Percentiles rank a stretch among this genome's conserved stretches.
Evolutionary conservation across 192 early-diverging fungal genomes (phyloP).

Genomic region (Phycomyces nitens): DNA sequence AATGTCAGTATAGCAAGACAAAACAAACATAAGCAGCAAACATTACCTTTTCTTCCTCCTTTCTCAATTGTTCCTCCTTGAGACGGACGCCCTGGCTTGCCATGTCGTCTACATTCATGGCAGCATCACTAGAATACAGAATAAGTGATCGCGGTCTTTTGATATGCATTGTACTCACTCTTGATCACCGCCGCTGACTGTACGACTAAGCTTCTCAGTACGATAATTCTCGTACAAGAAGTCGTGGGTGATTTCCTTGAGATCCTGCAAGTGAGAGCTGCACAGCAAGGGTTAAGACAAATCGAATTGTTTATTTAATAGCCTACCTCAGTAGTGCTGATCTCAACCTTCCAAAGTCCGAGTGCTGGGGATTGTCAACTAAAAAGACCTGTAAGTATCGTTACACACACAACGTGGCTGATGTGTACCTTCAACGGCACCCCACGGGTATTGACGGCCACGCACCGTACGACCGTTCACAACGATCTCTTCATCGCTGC

Average conservation of each 20-base stretch:
- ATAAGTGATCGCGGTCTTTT: no score
- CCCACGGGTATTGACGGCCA: constrained; percentile 94
- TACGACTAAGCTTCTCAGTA: constrained; percentile 75
- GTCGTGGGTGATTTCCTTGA: constrained; percentile 95
- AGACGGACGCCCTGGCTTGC: constrained; percentile 40
- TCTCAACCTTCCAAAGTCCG: constrained; percentile 93
- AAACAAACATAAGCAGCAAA: neutral
- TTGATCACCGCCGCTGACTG: constrained; percentile 50
- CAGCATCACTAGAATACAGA: constrained; percentile 24
- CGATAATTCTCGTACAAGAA: constrained; percentile 96
- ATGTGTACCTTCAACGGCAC: constrained; percentile 74
- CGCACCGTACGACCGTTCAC: constrained; percentile 88
- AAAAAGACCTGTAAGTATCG: neutral
- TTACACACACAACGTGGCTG: neutral
- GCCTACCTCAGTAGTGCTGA: constrained; percentile 78
- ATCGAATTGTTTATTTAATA: neutral
- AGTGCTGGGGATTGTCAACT: constrained; percentile 95
- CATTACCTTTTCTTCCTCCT: constrained; percentile 49
- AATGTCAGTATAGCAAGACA: neutral
- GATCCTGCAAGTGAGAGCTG: constrained; percentile 95
- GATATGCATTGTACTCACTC: constrained; percentile 9
- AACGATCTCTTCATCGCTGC: constrained; percentile 85
- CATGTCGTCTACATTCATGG: constrained; percentile 40
- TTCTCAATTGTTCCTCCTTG: constrained; percentile 53
- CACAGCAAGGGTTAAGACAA: neutral